Percentiles rank a stretch among this genome's conserved stretches.
These are phyloP conservation scores for Aechmea fasciata DNA, from an alignment of 176 grass and related monocot species.

Conservation along the genomic window DNA sequence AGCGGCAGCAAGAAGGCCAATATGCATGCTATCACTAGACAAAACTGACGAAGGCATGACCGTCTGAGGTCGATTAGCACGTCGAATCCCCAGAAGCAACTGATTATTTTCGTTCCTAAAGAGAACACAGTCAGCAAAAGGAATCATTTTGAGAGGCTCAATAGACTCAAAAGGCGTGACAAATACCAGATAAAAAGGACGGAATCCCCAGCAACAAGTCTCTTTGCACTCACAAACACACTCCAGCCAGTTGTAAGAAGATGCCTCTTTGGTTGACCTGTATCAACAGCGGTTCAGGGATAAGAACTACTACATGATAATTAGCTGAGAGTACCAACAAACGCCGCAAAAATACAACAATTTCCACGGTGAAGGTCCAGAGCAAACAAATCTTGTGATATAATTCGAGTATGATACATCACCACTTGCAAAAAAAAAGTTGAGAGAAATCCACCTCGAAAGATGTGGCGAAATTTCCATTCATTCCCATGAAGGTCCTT, in stretches of 20 bases:
- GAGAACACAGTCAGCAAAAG: slow-evolving; percentile 9
- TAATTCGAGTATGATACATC: not conserved
- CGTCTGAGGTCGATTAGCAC: slow-evolving; percentile 59
- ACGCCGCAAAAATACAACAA: not conserved
- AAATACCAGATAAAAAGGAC: slow-evolving; percentile 63
- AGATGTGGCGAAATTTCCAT: slow-evolving; percentile 71
- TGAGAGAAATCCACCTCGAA: slow-evolving; percentile 29
- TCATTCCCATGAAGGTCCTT: slow-evolving; percentile 57
- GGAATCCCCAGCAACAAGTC: slow-evolving; percentile 59
- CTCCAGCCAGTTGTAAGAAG: slow-evolving; percentile 74
- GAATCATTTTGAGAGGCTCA: not conserved
- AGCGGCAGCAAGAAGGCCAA: slow-evolving; percentile 83
- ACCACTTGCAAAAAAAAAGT: not conserved
- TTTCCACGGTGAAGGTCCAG: not conserved
- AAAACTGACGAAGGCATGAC: slow-evolving; percentile 80
- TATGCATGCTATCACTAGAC: slow-evolving; percentile 94
- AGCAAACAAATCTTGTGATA: not conserved
- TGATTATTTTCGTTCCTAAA: slow-evolving; percentile 72
- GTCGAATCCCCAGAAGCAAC: slow-evolving; percentile 68
- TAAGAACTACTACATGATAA: not conserved
- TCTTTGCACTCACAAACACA: slow-evolving; percentile 69
- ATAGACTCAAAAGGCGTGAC: not conserved
- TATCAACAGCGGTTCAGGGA: not conserved
- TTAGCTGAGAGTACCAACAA: not conserved
- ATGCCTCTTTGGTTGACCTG: slow-evolving; percentile 70